These are phyloP conservation scores for Allium sativum DNA, from an alignment of 106 monocot genomes.

Conservation along the genomic window DNA sequence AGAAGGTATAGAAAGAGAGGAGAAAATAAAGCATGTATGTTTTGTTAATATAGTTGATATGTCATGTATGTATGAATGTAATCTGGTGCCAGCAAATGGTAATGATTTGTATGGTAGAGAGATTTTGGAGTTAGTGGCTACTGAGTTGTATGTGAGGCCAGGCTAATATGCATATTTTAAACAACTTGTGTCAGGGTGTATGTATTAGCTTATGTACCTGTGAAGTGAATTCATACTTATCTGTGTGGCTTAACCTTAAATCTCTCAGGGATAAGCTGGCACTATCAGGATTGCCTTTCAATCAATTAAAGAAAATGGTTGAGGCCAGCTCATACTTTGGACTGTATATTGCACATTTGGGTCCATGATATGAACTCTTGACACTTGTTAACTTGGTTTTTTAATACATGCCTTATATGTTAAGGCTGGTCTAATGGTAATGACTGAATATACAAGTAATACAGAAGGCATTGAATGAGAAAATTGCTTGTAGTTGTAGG, in stretches of 20 bases:
- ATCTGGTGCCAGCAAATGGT: slow-evolving; percentile 1
- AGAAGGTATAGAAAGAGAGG: background rate
- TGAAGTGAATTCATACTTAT: too few species aligned
- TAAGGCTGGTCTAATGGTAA: background rate
- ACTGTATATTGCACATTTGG: slow-evolving; percentile 6
- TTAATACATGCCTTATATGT: background rate
- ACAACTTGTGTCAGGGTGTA: too few species aligned
- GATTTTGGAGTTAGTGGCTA: slow-evolving; percentile 27
- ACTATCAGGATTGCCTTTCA: background rate
- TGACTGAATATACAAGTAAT: background rate
- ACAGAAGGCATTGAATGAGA: background rate
- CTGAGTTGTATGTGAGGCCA: slow-evolving; percentile 4
- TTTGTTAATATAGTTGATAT: background rate
- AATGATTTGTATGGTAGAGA: slow-evolving; percentile 8
- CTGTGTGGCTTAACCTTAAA: background rate
- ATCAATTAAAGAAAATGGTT: background rate
- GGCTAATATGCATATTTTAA: too few species aligned
- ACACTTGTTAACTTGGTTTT: background rate
- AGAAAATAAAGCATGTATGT: background rate
- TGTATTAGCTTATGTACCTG: too few species aligned
- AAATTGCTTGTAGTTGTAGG: slow-evolving; percentile 8
- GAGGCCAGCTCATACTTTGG: background rate
- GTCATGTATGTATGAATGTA: background rate
- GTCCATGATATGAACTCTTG: background rate
- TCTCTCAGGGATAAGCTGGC: slow-evolving; percentile 8